Evolutionary conservation across 202 grass and related monocot genomes (phyloP).

Genomic region (Setaria italica): DNA sequence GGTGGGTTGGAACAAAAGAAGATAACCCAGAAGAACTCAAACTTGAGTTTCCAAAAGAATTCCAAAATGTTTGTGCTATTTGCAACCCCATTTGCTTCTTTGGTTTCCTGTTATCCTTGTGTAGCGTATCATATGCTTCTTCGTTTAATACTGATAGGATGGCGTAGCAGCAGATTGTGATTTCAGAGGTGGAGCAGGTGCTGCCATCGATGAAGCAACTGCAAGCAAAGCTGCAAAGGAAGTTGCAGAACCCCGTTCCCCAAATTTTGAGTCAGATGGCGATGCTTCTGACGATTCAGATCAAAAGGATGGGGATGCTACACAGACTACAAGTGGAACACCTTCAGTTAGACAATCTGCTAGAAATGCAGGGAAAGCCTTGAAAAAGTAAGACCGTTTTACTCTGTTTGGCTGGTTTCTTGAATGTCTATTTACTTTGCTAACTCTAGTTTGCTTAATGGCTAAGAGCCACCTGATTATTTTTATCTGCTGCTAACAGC

Average conservation of each 20-base stretch:
- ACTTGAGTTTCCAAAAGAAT: conserved; percentile 72
- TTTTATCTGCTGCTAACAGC: neutral
- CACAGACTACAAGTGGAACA: conserved; percentile 43
- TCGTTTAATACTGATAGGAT: conserved; percentile 51
- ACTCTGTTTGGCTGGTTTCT: conserved; percentile 8
- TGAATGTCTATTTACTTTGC: conserved; percentile 7
- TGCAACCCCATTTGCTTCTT: conserved; percentile 1
- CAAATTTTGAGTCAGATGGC: conserved; percentile 49
- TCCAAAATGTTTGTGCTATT: conserved; percentile 59
- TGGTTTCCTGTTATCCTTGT: neutral
- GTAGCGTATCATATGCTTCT: neutral
- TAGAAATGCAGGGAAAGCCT: conserved; percentile 70
- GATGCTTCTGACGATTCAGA: conserved; percentile 56
- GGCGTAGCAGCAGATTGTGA: conserved; percentile 58
- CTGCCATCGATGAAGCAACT: conserved; percentile 47
- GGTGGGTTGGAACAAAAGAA: conserved; percentile 85
- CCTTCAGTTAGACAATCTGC: conserved; percentile 76
- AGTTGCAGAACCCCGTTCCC: conserved; percentile 49
- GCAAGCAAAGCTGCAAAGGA: conserved; percentile 53
- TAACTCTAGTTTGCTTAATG: conserved; percentile 17
- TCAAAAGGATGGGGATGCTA: conserved; percentile 46
- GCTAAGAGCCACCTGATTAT: neutral
- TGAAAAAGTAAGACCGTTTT: conserved; percentile 55
- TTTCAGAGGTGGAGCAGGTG: conserved; percentile 95
- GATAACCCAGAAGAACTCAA: conserved; percentile 83